Base-by-base conservation (phyloP, 768 basidiomycete species). In the Suillus fuscotomentosus region DNA sequence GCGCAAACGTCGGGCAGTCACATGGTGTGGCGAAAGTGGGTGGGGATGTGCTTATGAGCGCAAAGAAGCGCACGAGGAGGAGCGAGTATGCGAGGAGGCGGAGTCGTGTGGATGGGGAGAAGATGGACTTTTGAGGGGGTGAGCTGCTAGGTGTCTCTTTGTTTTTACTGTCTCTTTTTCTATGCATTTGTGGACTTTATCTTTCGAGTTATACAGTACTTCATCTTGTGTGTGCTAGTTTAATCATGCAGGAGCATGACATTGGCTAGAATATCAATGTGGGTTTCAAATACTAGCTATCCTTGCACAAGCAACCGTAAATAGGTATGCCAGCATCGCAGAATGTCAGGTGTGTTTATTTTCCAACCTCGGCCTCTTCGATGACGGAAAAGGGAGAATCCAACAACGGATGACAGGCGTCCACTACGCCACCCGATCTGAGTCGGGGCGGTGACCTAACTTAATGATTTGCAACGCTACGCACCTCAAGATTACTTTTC, bases 61-160 rank as follows among this genome's bases (percentile, higher is more conserved):
- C 88, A 68, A 91, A 88, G 84, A 91, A 86, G 76, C 79, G 85
- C 66, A 86, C 83, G 61, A 86, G 91, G 71, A 89, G 90, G 80
- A 93, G 90, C 69, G 91, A 92, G 78, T 87, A 88, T 70, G 81
- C 83, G 24, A 79, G 87, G 68, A 77, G 89, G 71, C 79, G 77
- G 71, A 90, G 86, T 67, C 78, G 81, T 17, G 74, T 68, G 47
- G 70, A 63, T 7, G 69, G 55, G 36, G 65, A 41, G 15, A 34
- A 60, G 51, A 60, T 34, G 62, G 65, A 68, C 63, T 31, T 31
- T 27, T 65, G 11, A 67, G 70, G 45, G 70, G 13, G 38, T 62
- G 41, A 57, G 15, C 47, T 62, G 45, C n/a, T 17, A 27, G 9
- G 41, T 34, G 13, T 57, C 24, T 65, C 17, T 65, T 48, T 20